phyloP scores from a whole-genome alignment of 2,329 filamentous ascomycete species.

The Fusarium nisikadoi region DNA sequence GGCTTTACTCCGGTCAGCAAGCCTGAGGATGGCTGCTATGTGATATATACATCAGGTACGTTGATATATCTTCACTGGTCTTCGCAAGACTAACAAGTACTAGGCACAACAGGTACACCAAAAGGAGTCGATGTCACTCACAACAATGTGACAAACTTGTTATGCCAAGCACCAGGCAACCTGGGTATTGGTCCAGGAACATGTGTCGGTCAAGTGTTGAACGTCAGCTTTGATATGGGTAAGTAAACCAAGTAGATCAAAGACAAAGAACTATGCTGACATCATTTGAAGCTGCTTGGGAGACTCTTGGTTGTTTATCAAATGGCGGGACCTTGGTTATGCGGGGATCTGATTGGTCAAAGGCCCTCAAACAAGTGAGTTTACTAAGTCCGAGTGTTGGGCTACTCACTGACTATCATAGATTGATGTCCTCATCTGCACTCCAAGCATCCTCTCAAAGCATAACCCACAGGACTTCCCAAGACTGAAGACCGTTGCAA shows the following conservation, averaged over 20 bases:
- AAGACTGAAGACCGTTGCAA: slow-evolving; percentile 62
- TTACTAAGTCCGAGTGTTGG: accelerated
- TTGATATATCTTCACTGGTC: not conserved
- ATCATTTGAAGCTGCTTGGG: slow-evolving; percentile 62
- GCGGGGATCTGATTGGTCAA: slow-evolving; percentile 61
- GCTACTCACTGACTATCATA: slow-evolving; percentile 27
- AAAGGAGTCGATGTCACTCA: slow-evolving; percentile 70
- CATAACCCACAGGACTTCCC: slow-evolving; percentile 58
- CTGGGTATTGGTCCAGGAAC: slow-evolving; percentile 61
- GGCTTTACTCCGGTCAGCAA: not conserved
- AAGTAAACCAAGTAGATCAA: slow-evolving; percentile 36
- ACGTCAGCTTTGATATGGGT: slow-evolving; percentile 71
- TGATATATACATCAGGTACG: slow-evolving; percentile 66
- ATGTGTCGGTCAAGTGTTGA: slow-evolving; percentile 65
- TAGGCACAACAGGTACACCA: slow-evolving; percentile 65
- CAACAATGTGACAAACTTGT: slow-evolving; percentile 63
- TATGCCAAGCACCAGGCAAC: slow-evolving; percentile 61
- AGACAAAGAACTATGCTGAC: accelerated
- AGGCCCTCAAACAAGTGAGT: slow-evolving; percentile 56
- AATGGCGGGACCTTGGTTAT: slow-evolving; percentile 67
- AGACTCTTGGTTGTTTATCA: slow-evolving; percentile 64
- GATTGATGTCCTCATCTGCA: slow-evolving; percentile 66
- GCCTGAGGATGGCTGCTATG: slow-evolving; percentile 54
- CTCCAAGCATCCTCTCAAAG: slow-evolving; percentile 64
- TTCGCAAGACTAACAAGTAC: not conserved